A percentile compares a stretch with the other conserved stretches of the same genome.
Evolutionary conservation across 805 yeast species (phyloP).

Genomic region (Pichia insulana): DNA sequence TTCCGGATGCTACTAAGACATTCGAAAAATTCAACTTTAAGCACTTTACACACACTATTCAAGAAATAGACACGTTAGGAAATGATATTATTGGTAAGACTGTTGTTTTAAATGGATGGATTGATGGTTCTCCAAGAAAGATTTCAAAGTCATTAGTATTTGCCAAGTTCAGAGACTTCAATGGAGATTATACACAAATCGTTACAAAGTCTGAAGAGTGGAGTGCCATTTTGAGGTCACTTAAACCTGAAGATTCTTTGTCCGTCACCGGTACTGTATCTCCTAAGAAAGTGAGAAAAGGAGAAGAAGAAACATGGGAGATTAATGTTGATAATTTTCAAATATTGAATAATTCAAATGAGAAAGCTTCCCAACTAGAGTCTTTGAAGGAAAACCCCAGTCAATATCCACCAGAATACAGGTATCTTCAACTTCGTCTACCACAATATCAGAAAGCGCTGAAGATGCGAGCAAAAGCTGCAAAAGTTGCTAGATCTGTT

Average conservation of each 20-base stretch:
- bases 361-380: conserved; percentile 57
- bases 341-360: conserved; percentile 52
- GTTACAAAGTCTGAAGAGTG: conserved; percentile 32
- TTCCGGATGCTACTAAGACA: conserved; percentile 18
- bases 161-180: conserved; percentile 64
- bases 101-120: conserved; percentile 73
- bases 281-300: conserved; percentile 26
- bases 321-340: conserved; percentile 43
- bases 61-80: conserved; percentile 11
- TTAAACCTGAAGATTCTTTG: conserved; percentile 70
- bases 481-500: conserved; percentile 32
- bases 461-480: conserved; percentile 46
- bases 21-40: conserved; percentile 23
- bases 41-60: conserved; percentile 23
- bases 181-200: conserved; percentile 61
- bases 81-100: conserved; percentile 11
- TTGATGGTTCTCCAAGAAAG: conserved; percentile 64
- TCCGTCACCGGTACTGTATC: conserved; percentile 50
- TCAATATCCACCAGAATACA: conserved; percentile 67
- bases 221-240: conserved; percentile 31
- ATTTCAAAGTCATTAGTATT: conserved; percentile 59
- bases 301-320: conserved; percentile 39
- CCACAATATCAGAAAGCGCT: conserved; percentile 48
- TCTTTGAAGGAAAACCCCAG: conserved; percentile 44
- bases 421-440: conserved; percentile 73